Percentiles rank a stretch among this genome's conserved stretches.
These are phyloP conservation scores for Globisporangium spiculum DNA, from an alignment of 352 stramenopile species.

Conservation along the genomic window DNA sequence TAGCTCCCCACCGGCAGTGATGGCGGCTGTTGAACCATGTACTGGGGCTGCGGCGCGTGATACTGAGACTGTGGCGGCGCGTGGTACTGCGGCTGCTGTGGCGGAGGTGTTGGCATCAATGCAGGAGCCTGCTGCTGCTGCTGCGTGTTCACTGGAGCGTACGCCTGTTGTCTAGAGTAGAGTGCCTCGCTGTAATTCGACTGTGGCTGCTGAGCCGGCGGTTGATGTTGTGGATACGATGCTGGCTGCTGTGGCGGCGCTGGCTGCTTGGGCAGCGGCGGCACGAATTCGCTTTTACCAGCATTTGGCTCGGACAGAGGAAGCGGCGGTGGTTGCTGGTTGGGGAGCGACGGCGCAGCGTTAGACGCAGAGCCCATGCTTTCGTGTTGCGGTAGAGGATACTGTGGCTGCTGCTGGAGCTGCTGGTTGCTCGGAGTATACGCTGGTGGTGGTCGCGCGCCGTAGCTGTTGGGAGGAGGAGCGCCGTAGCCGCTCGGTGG, in stretches of 20 bases:
- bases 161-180: conserved; percentile 37
- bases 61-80: conserved; percentile 9
- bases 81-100: background rate
- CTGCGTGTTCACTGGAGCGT: conserved; percentile 24
- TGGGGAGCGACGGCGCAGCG: conserved; percentile 7
- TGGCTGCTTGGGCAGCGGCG: conserved; percentile 12
- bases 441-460: background rate
- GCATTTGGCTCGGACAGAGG: background rate
- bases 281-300: background rate
- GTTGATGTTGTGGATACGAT: conserved; percentile 14
- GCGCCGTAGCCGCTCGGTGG: background rate
- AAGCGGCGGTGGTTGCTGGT: background rate
- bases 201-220: conserved; percentile 5
- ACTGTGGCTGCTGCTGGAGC: background rate
- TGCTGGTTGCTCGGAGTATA: conserved; percentile 8
- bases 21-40: conserved; percentile 6
- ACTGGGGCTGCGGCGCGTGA: conserved; percentile 10
- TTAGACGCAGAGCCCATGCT: background rate
- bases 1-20: conserved; percentile 4
- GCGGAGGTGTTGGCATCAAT: background rate
- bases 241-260: conserved; percentile 1
- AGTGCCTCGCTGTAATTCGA: conserved; percentile 32
- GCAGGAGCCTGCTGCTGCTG: conserved; percentile 1
- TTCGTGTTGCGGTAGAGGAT: background rate
- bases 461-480: background rate